These are phyloP conservation scores for Agaricus sinodeliciosus DNA, from an alignment of 768 basidiomycete species.

Conservation along the genomic window DNA sequence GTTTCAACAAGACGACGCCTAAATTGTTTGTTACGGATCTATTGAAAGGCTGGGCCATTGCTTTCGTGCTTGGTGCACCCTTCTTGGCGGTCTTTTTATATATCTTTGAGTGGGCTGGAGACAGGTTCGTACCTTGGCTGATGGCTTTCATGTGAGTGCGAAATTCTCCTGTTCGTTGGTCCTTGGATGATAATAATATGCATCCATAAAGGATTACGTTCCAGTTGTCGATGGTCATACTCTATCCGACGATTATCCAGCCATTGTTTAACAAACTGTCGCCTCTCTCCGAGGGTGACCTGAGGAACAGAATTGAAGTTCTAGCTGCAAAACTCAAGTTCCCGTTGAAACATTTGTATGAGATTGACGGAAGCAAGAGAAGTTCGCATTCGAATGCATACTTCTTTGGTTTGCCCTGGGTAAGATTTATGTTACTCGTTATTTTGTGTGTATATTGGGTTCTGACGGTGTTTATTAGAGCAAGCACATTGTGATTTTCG, in stretches of 20 bases:
- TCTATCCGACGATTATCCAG: conserved; percentile 85
- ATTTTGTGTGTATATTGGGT: neutral
- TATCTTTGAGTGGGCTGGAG: conserved; percentile 91
- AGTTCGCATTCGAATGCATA: conserved; percentile 97
- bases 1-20: conserved; percentile 93
- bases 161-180: neutral
- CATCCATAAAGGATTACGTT: conserved; percentile 54
- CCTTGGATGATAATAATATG: neutral
- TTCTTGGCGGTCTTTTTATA: conserved; percentile 84
- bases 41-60: conserved; percentile 72
- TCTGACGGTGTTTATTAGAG: conserved; percentile 35
- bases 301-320: conserved; percentile 70
- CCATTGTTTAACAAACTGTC: conserved; percentile 98
- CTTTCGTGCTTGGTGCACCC: conserved; percentile 70
- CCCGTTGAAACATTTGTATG: conserved; percentile 91
- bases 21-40: conserved; percentile 71
- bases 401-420: conserved; percentile 96
- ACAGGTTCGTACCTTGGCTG: conserved; percentile 86
- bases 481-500: conserved; percentile 95
- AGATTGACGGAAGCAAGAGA: conserved; percentile 95
- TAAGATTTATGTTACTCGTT: conserved; percentile 22
- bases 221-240: conserved; percentile 76
- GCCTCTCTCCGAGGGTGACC: conserved; percentile 69
- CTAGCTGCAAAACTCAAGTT: conserved; percentile 82
- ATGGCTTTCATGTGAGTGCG: conserved; percentile 82